Conservation (phyloP, 73 alveolate genomes). For the Paramecium primaurelia region DNA sequence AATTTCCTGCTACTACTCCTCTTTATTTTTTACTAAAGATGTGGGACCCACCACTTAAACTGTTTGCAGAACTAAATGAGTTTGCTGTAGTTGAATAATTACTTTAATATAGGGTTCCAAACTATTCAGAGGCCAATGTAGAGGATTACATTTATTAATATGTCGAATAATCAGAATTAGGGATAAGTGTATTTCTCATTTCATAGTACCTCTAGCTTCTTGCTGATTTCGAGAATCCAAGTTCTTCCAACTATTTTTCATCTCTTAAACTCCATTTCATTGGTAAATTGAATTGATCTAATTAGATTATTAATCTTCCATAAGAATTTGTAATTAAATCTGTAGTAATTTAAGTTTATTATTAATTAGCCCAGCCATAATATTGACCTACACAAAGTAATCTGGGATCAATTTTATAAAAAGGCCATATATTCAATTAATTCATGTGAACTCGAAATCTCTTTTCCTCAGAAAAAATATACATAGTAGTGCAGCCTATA, state of each 20-base stretch:
- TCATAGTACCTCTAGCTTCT: slow-evolving; percentile 42
- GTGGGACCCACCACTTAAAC: background rate
- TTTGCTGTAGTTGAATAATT: background rate
- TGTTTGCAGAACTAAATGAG: background rate
- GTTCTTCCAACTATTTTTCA: slow-evolving; percentile 52
- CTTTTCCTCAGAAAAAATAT: slow-evolving; percentile 57
- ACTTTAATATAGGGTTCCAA: background rate
- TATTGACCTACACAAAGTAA: slow-evolving; percentile 62
- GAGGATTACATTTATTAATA: background rate
- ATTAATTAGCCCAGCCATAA: slow-evolving; percentile 40
- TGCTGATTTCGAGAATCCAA: slow-evolving; percentile 48
- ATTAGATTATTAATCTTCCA: slow-evolving; percentile 54
- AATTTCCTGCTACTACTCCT: background rate
- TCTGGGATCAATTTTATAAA: slow-evolving; percentile 58
- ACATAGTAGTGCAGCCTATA: slow-evolving; percentile 64
- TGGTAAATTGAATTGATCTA: slow-evolving; percentile 42
- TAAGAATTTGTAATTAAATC: slow-evolving; percentile 32
- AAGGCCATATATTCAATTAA: slow-evolving; percentile 66
- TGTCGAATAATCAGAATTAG: background rate
- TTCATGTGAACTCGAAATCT: slow-evolving; percentile 47
- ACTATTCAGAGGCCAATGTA: background rate
- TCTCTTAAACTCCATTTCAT: slow-evolving; percentile 60
- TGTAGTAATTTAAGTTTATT: background rate
- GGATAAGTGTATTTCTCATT: background rate
- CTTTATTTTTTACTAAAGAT: background rate